phyloP scores from a whole-genome alignment of 306 rosid species.

The Prunus mume region DNA sequence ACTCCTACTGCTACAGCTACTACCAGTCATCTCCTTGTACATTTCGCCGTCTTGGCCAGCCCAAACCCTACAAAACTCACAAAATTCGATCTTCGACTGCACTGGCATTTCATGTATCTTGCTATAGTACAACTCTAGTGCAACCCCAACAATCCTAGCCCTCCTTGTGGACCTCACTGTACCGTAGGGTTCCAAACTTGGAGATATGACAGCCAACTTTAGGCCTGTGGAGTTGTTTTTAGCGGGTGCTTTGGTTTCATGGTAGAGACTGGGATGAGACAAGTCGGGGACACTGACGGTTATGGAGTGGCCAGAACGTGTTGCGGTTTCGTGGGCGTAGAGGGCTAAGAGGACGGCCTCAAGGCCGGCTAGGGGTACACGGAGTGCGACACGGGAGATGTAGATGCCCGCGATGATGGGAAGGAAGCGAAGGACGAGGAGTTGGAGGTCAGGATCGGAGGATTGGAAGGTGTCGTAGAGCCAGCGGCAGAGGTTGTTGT shows the following conservation, averaged over 20 bases:
- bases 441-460: slow-evolving; percentile 48
- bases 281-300: slow-evolving; percentile 58
- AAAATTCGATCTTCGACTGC: slow-evolving; percentile 54
- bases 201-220: slow-evolving; percentile 42
- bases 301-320: slow-evolving; percentile 53
- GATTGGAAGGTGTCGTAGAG: slow-evolving; percentile 85
- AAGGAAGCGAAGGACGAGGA: slow-evolving; percentile 63
- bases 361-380: slow-evolving; percentile 65
- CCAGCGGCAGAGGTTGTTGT: slow-evolving; percentile 80
- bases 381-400: slow-evolving; percentile 51
- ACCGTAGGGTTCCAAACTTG: slow-evolving; percentile 63
- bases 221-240: slow-evolving; percentile 41
- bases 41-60: slow-evolving; percentile 45
- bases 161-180: slow-evolving; percentile 65
- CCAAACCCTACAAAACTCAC: slow-evolving; percentile 62
- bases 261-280: slow-evolving; percentile 57
- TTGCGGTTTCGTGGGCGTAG: slow-evolving; percentile 61
- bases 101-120: slow-evolving; percentile 43
- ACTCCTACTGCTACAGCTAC: not conserved
- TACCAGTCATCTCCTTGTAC: slow-evolving; percentile 13
- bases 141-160: slow-evolving; percentile 63
- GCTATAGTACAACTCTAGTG: slow-evolving; percentile 48
- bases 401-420: slow-evolving; percentile 61
- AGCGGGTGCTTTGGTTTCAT: slow-evolving; percentile 34
- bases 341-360: slow-evolving; percentile 75